A percentile compares a stretch with the other conserved stretches of the same genome.
Conservation (phyloP, 1,284 basidiomycete genomes). For the Bjerkandera adusta region DNA sequence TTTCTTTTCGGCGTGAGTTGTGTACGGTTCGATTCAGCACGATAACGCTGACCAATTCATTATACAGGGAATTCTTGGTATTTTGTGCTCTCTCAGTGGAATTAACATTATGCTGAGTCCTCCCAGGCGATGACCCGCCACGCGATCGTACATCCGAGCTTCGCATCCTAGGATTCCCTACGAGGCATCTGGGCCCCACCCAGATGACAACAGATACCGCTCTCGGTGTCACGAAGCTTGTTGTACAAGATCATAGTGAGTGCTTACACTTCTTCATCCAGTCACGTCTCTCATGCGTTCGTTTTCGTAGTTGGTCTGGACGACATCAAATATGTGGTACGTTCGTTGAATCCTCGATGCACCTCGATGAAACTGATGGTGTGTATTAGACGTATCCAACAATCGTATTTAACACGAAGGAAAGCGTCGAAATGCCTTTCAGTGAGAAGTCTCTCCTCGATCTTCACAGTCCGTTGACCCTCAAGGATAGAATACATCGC, state of each 20-base stretch:
- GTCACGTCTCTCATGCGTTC: constrained; percentile 2
- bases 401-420: constrained; percentile 77
- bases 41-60: neutral
- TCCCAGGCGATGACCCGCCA: constrained; percentile 83
- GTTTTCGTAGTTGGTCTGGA: constrained; percentile 52
- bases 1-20: constrained; percentile 81
- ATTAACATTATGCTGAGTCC: neutral
- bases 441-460: constrained; percentile 44
- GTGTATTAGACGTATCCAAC: constrained; percentile 75
- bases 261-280: neutral
- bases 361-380: constrained; percentile 1
- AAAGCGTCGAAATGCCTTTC: constrained; percentile 96
- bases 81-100: neutral
- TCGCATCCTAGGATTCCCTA: constrained; percentile 83
- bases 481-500: constrained; percentile 57
- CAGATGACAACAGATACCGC: constrained; percentile 99
- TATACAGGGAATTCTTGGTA: constrained; percentile 61
- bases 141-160: constrained; percentile 87
- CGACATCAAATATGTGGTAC: constrained; percentile 72
- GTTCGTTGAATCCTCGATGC: neutral
- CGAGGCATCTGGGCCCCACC: constrained; percentile 76
- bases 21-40: no score
- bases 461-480: neutral
- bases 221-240: constrained; percentile 86
- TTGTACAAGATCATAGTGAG: constrained; percentile 76